These are phyloP conservation scores for Dunaliella salina DNA, from an alignment of 163 green algal species.

Conservation along the genomic window DNA sequence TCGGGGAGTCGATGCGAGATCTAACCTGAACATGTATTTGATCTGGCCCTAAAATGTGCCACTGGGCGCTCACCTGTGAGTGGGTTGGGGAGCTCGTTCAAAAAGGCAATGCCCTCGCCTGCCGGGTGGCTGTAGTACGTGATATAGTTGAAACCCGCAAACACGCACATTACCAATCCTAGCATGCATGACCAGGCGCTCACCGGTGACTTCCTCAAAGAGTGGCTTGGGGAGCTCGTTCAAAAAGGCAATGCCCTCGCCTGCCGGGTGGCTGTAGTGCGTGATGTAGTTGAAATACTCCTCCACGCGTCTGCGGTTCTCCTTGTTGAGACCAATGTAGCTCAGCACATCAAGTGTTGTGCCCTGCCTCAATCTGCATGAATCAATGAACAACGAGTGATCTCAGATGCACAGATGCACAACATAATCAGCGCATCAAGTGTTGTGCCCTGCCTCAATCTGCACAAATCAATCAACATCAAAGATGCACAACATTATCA, in stretches of 20 bases:
- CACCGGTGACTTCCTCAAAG: conserved; percentile 2
- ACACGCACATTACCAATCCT: conserved; percentile 4
- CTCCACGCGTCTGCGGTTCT: conserved; percentile 15
- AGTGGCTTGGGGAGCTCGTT: conserved; percentile 19
- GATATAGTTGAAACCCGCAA: conserved; percentile 35
- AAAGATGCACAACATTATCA: no score
- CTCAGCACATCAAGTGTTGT: conserved; percentile 27
- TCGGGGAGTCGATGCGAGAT: no score
- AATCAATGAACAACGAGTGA: no score
- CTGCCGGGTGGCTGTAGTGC: conserved; percentile 19
- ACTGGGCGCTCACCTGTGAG: no score
- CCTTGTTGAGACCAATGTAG: conserved; percentile 11
- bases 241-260: conserved; percentile 23
- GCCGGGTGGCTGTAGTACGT: conserved; percentile 23
- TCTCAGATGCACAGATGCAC: no score
- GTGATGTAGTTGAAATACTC: conserved; percentile 33
- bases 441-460: background rate
- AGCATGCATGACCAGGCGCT: no score
- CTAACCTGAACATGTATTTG: no score
- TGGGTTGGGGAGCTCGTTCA: conserved; percentile 21
- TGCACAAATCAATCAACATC: no score
- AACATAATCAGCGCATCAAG: background rate
- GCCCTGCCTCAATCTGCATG: conserved; percentile 15
- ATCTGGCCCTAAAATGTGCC: no score
- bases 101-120: conserved; percentile 19